Percentiles rank a stretch among this genome's conserved stretches.
phyloP scores from a whole-genome alignment of 306 rosid species.

The Dryas alaskensis region DNA sequence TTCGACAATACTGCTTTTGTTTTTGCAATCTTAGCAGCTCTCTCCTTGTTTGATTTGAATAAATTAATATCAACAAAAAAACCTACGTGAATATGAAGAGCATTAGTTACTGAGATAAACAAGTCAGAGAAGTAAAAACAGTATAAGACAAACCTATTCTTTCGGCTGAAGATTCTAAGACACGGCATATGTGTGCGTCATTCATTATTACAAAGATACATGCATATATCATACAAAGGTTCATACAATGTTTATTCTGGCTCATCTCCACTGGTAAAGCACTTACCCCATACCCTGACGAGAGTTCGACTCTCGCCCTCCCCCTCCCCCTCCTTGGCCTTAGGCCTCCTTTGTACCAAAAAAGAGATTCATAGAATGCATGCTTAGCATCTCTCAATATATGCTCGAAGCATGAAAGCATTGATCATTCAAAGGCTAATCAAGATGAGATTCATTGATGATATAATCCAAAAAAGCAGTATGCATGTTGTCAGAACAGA shows the following conservation, averaged over 20 bases:
- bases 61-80: slow-evolving; percentile 84
- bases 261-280: not conserved
- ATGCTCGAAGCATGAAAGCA: not conserved
- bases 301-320: not conserved
- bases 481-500: not conserved
- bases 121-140: not conserved
- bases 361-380: not conserved
- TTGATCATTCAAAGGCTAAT: not conserved
- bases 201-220: not conserved
- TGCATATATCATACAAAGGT: not conserved
- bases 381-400: not conserved
- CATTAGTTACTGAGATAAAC: slow-evolving; percentile 10
- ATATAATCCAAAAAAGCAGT: not conserved
- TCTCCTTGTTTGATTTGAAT: slow-evolving; percentile 80
- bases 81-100: slow-evolving; percentile 47
- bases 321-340: not conserved
- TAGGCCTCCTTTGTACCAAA: not conserved
- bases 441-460: not conserved
- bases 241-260: not conserved
- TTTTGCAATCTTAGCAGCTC: slow-evolving; percentile 47
- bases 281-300: not conserved
- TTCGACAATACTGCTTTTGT: slow-evolving; percentile 37
- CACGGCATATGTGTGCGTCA: not conserved
- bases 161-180: not conserved
- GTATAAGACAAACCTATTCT: not conserved